Evolutionary conservation across 805 yeast species (phyloP).

Genomic region (Maudiozyma bulderi): DNA sequence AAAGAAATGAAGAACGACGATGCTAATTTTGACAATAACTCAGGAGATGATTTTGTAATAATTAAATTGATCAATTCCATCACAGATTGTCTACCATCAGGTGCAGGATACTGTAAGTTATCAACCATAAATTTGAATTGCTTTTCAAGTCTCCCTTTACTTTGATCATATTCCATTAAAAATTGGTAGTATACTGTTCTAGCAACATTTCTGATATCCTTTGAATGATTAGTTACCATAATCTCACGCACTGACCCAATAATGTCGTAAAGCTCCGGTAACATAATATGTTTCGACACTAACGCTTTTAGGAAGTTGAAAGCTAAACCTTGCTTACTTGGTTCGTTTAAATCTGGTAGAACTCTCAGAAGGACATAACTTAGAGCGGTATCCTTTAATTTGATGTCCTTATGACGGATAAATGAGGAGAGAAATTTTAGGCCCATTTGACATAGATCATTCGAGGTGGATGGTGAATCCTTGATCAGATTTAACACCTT

Average conservation of each 20-base stretch:
- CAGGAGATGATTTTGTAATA: slow-evolving; percentile 53
- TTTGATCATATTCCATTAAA: slow-evolving; percentile 90
- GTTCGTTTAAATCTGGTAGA: slow-evolving; percentile 83
- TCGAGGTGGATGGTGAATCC: slow-evolving; percentile 67
- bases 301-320: slow-evolving; percentile 74
- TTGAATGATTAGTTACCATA: slow-evolving; percentile 83
- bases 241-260: slow-evolving; percentile 73
- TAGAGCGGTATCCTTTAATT: slow-evolving; percentile 59
- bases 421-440: slow-evolving; percentile 64
- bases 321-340: slow-evolving; percentile 79
- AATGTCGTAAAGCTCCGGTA: slow-evolving; percentile 84
- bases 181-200: slow-evolving; percentile 77
- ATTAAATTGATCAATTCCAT: slow-evolving; percentile 75
- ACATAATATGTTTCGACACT: slow-evolving; percentile 59
- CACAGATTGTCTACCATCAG: slow-evolving; percentile 79
- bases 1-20: slow-evolving; percentile 77
- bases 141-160: slow-evolving; percentile 71
- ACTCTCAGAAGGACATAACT: slow-evolving; percentile 64
- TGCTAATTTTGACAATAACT: slow-evolving; percentile 49
- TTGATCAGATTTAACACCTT: slow-evolving; percentile 53
- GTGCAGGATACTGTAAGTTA: slow-evolving; percentile 76
- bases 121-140: slow-evolving; percentile 73
- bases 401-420: slow-evolving; percentile 58
- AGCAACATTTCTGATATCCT: slow-evolving; percentile 74
- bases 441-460: slow-evolving; percentile 72